Conservation (phyloP, 345 rosid species). For the Cardamine resedifolia region DNA sequence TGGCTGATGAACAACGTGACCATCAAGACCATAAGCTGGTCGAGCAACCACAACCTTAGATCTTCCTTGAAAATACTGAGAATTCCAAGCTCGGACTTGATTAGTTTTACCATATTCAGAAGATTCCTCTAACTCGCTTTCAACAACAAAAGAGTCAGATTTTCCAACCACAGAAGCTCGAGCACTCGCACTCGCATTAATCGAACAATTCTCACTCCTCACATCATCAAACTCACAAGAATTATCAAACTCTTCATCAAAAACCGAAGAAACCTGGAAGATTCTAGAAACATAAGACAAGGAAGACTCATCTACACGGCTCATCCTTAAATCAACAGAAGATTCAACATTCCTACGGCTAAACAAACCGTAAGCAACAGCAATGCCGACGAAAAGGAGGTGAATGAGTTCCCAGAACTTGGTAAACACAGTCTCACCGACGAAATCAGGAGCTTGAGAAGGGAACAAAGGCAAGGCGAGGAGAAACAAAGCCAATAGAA, state of each 20-base stretch:
- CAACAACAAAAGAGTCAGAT: conserved; percentile 32
- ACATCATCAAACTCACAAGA: conserved; percentile 45
- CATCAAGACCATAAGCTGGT: conserved; percentile 47
- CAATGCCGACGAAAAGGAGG: conserved; percentile 72
- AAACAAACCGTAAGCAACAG: conserved; percentile 83
- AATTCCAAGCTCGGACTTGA: conserved; percentile 57
- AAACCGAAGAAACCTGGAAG: conserved; percentile 54
- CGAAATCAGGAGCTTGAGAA: conserved; percentile 71
- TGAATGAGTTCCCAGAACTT: conserved; percentile 79
- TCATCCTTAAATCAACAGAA: conserved; percentile 26
- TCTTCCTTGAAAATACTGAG: conserved; percentile 55
- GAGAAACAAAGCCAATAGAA: conserved; percentile 54
- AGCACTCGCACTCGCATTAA: not conserved
- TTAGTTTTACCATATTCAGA: conserved; percentile 35
- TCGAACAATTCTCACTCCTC: conserved; percentile 25
- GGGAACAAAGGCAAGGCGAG: conserved; percentile 73
- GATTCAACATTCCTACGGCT: conserved; percentile 55
- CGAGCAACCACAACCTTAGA: conserved; percentile 59
- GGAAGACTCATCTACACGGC: conserved; percentile 43
- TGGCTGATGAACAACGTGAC: conserved; percentile 40
- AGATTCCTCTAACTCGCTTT: conserved; percentile 30
- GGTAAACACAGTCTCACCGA: conserved; percentile 48
- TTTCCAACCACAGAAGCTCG: conserved; percentile 5
- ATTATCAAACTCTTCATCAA: conserved; percentile 54
- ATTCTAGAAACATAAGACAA: conserved; percentile 51